Conservation (phyloP, 2,329 filamentous ascomycete genomes). For the Cordyceps cicadae region DNA sequence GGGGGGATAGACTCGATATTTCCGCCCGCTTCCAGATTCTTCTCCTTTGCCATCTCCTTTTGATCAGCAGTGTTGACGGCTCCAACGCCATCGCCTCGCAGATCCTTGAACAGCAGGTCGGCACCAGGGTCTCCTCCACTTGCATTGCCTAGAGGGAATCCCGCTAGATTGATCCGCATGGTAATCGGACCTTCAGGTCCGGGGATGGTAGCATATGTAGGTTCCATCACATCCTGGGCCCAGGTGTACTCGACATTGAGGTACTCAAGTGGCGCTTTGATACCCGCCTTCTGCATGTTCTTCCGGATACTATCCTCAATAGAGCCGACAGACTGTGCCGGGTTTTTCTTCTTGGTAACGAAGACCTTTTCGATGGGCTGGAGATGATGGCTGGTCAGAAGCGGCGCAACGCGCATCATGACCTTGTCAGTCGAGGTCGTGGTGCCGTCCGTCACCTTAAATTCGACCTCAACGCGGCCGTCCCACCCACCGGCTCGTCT, state of each 20-base stretch:
- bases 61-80: background rate
- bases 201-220: background rate
- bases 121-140: background rate
- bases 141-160: slow-evolving; percentile 18
- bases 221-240: background rate
- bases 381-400: background rate
- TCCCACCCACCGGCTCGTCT: background rate
- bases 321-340: background rate
- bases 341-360: background rate
- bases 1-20: background rate
- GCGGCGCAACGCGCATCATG: background rate
- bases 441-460: background rate
- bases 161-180: background rate
- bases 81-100: background rate
- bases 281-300: background rate
- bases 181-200: background rate
- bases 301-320: background rate
- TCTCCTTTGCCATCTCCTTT: background rate
- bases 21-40: background rate
- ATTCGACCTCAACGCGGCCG: background rate
- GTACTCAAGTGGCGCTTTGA: background rate
- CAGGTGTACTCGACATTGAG: background rate
- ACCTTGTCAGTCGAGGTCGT: background rate
- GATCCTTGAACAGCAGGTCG: background rate
- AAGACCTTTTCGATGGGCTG: background rate